Conservation (phyloP, 805 yeast species). For the Candida khao-thaluensis region DNA sequence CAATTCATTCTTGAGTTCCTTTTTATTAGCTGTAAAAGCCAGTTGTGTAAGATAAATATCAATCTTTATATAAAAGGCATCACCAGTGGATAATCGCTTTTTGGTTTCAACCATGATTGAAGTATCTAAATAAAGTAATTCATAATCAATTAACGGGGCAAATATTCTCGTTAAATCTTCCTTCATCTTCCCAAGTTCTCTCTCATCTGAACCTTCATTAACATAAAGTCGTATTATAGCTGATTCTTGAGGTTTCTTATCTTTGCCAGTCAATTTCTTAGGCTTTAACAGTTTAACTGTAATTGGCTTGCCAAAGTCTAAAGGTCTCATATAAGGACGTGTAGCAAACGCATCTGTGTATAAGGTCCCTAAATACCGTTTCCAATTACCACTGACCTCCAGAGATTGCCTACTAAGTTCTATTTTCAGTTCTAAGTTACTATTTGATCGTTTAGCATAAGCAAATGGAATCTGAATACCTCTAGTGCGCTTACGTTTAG, state of each 20-base stretch:
- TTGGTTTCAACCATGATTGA: constrained; percentile 58
- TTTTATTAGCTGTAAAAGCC: constrained; percentile 28
- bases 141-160: constrained; percentile 60
- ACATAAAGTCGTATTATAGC: constrained; percentile 37
- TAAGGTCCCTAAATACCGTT: constrained; percentile 57
- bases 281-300: constrained; percentile 36
- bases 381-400: constrained; percentile 14
- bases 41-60: constrained; percentile 56
- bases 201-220: constrained; percentile 20
- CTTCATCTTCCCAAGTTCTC: constrained; percentile 77
- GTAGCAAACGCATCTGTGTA: constrained; percentile 71
- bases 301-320: constrained; percentile 45
- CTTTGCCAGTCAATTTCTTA: constrained; percentile 16
- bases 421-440: not conserved
- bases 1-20: constrained; percentile 12
- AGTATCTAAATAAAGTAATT: constrained; percentile 54
- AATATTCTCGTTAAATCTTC: constrained; percentile 66
- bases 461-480: constrained; percentile 16
- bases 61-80: constrained; percentile 65
- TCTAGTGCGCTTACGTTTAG: constrained; percentile 15
- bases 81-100: constrained; percentile 64
- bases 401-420: not conserved
- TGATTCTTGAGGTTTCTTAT: constrained; percentile 22
- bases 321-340: constrained; percentile 52
- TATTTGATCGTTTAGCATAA: constrained; percentile 12